A percentile compares a stretch with the other conserved stretches of the same genome.
These are phyloP conservation scores for Cryptococcus depauperatus DNA, from an alignment of 1,284 basidiomycete species.

Conservation along the genomic window DNA sequence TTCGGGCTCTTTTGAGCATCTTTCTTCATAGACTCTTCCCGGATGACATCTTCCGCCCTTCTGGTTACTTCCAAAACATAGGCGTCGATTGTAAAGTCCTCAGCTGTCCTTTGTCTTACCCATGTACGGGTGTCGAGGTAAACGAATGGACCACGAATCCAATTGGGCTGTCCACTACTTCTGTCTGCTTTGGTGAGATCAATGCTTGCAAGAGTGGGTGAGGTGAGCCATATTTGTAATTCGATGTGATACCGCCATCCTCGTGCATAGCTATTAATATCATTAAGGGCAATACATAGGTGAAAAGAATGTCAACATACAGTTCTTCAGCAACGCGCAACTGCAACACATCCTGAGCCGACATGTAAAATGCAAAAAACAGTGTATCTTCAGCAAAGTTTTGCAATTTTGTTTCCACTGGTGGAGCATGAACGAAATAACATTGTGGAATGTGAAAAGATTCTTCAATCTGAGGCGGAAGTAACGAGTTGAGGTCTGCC, in stretches of 20 bases:
- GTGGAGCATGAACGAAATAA: slow-evolving; percentile 87
- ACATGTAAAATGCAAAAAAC: slow-evolving; percentile 98
- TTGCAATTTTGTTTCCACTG: slow-evolving; percentile 75
- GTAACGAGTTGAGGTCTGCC: slow-evolving; percentile 69
- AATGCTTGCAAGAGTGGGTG: slow-evolving; percentile 26
- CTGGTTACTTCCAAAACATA: slow-evolving; percentile 33
- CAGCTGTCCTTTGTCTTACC: slow-evolving; percentile 31
- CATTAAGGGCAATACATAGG: slow-evolving; percentile 1
- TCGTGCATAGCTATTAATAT: slow-evolving; percentile 65
- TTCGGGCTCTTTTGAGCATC: slow-evolving; percentile 24
- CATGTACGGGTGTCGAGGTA: slow-evolving; percentile 42
- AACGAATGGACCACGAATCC: slow-evolving; percentile 38
- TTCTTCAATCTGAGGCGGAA: slow-evolving; percentile 37
- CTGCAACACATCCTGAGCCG: slow-evolving; percentile 84
- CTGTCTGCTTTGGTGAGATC: slow-evolving; percentile 20
- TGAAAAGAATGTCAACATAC: slow-evolving; percentile 53
- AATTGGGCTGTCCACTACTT: slow-evolving; percentile 15
- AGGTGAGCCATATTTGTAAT: slow-evolving; percentile 85
- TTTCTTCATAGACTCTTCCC: slow-evolving; percentile 26
- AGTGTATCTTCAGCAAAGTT: slow-evolving; percentile 95
- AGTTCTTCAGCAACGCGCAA: slow-evolving; percentile 87
- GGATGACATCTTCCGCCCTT: slow-evolving; percentile 23
- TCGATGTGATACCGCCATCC: slow-evolving; percentile 99
- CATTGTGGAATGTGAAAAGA: slow-evolving; percentile 78
- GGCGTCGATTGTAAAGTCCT: slow-evolving; percentile 37